These are phyloP conservation scores for Thalassiosira livingstoniorum DNA, from an alignment of 352 stramenopile genomes.

Conservation along the genomic window DNA sequence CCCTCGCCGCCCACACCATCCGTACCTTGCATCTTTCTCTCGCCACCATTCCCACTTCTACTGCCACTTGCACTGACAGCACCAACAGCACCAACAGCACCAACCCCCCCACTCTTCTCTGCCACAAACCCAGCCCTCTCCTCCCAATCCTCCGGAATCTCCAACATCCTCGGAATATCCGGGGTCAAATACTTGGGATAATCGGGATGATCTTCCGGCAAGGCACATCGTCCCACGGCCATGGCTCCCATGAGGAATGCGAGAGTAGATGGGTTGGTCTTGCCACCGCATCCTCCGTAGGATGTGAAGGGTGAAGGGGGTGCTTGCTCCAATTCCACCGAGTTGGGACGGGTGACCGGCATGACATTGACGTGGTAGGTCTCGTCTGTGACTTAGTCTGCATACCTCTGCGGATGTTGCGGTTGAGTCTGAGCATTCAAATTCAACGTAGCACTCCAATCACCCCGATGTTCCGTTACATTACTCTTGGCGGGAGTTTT, in stretches of 20 bases:
- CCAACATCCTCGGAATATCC: constrained; percentile 40
- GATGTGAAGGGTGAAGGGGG: too few species aligned
- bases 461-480: constrained; percentile 9
- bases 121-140: constrained; percentile 41
- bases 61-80: neutral
- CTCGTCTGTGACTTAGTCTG: constrained; percentile 52
- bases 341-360: constrained; percentile 4
- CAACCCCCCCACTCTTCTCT: neutral
- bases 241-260: constrained; percentile 31
- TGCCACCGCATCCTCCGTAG: neutral
- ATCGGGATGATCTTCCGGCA: constrained; percentile 35
- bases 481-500: constrained; percentile 36
- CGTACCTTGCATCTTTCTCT: too few species aligned
- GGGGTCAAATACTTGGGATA: constrained; percentile 29
- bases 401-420: constrained; percentile 7
- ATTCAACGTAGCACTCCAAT: neutral
- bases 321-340: neutral
- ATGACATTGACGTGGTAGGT: constrained; percentile 39
- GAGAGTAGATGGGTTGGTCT: constrained; percentile 17
- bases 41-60: neutral
- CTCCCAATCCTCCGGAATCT: constrained; percentile 48
- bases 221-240: constrained; percentile 24
- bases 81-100: neutral
- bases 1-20: too few species aligned
- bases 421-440: neutral